Conservation (phyloP, 2,329 filamentous ascomycete genomes). For the Zasmidium angulare region DNA sequence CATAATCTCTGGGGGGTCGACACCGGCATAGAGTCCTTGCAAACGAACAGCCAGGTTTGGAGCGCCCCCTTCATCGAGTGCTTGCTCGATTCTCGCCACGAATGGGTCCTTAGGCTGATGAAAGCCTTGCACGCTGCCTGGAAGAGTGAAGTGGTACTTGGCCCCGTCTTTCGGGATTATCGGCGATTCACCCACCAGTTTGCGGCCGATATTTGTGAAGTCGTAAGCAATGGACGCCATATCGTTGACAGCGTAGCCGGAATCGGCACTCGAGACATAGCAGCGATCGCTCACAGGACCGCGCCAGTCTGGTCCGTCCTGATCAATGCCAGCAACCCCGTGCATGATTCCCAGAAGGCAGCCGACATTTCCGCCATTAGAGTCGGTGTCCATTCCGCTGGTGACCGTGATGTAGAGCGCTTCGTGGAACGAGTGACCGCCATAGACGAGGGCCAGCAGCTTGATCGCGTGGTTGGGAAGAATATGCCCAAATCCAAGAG, state of each 20-base stretch:
- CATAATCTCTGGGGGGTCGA: not conserved
- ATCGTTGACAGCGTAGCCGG: conserved; percentile 3
- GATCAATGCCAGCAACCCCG: conserved; percentile 1
- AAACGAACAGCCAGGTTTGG: not conserved
- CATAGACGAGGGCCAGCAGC: conserved; percentile 2
- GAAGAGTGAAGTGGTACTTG: not conserved
- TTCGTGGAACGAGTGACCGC: conserved; percentile 2
- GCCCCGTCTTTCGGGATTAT: not conserved
- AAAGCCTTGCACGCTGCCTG: not conserved
- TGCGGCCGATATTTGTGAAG: not conserved
- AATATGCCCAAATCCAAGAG: not conserved
- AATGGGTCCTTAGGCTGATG: not conserved
- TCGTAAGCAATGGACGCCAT: conserved; percentile 3
- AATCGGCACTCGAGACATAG: conserved; percentile 1
- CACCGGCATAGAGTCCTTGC: not conserved
- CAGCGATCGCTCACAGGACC: not conserved
- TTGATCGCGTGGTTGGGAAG: conserved; percentile 4
- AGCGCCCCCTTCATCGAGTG: not conserved
- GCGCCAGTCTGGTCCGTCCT: conserved; percentile 1
- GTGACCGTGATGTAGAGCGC: conserved; percentile 4
- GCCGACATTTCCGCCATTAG: conserved; percentile 1
- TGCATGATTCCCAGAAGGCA: conserved; percentile 8
- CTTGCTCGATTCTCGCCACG: not conserved
- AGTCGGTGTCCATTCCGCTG: conserved; percentile 6
- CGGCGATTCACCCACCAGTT: not conserved